Evolutionary conservation across 75 land plant genomes (phyloP).

Genomic region (Larix kaempferi): DNA sequence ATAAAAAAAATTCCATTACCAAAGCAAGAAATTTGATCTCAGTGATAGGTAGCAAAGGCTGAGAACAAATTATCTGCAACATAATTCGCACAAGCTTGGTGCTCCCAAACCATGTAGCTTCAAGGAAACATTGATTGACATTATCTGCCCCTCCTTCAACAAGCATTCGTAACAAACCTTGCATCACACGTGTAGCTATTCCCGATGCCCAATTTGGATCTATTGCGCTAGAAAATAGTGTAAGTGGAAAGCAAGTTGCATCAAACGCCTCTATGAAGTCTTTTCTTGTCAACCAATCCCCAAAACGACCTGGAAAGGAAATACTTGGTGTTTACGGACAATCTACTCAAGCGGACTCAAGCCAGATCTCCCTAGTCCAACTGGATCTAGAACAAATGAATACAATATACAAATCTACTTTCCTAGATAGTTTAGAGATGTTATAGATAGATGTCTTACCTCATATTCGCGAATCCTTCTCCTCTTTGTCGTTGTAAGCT

Average conservation of each 20-base stretch:
- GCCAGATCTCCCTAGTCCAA: too few species aligned
- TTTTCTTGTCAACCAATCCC: conserved; percentile 69
- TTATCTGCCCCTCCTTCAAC: conserved; percentile 99
- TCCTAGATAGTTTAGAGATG: too few species aligned
- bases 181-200: conserved; percentile 82
- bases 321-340: too few species aligned
- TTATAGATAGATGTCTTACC: too few species aligned
- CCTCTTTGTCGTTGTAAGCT: too few species aligned
- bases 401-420: too few species aligned
- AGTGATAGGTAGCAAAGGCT: background rate
- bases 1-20: background rate
- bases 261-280: conserved; percentile 97
- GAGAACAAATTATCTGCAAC: conserved; percentile 58
- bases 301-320: conserved; percentile 85
- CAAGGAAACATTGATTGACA: conserved; percentile 97
- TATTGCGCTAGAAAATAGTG: conserved; percentile 91
- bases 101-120: conserved; percentile 95
- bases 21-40: background rate
- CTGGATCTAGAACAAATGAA: too few species aligned
- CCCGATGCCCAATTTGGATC: conserved; percentile 96
- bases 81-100: conserved; percentile 94
- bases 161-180: conserved; percentile 77
- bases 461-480: too few species aligned
- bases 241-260: conserved; percentile 94
- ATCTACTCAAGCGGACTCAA: too few species aligned